phyloP scores from a whole-genome alignment of 495 filamentous ascomycete genomes.

The Penicillium silybi region DNA sequence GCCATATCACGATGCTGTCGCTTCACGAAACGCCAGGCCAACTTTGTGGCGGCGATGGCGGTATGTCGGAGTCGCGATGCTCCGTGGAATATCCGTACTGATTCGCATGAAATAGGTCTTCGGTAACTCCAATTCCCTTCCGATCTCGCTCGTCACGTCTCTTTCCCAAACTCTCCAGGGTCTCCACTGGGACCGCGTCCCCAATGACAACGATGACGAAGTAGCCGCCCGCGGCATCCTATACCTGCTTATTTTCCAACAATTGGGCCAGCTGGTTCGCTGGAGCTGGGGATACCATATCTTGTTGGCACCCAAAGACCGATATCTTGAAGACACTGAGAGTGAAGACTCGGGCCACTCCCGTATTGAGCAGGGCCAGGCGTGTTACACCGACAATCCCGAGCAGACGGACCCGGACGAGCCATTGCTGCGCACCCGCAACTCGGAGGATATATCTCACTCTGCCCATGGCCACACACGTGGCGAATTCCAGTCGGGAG shows the following conservation, averaged over 20 bases:
- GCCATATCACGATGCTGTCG: slow-evolving; percentile 67
- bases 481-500: slow-evolving; percentile 36
- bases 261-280: slow-evolving; percentile 88
- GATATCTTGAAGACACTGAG: slow-evolving; percentile 57
- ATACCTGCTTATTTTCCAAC: slow-evolving; percentile 95
- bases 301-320: slow-evolving; percentile 71
- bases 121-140: slow-evolving; percentile 96
- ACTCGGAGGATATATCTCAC: slow-evolving; percentile 23
- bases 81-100: background rate
- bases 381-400: slow-evolving; percentile 60
- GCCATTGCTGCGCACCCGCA: slow-evolving; percentile 36
- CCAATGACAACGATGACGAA: slow-evolving; percentile 90
- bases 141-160: slow-evolving; percentile 92
- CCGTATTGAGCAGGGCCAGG: slow-evolving; percentile 59
- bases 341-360: slow-evolving; percentile 44
- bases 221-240: slow-evolving; percentile 91
- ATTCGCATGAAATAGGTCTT: slow-evolving; percentile 59
- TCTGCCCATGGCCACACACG: slow-evolving; percentile 10
- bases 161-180: slow-evolving; percentile 87
- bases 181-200: slow-evolving; percentile 87
- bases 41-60: slow-evolving; percentile 95
- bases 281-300: slow-evolving; percentile 99
- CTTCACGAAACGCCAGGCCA: slow-evolving; percentile 77
- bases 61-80: slow-evolving; percentile 41
- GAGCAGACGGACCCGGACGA: slow-evolving; percentile 43